phyloP scores from a whole-genome alignment of 164 flowering plant genomes.

The Nymphaea colorata region DNA sequence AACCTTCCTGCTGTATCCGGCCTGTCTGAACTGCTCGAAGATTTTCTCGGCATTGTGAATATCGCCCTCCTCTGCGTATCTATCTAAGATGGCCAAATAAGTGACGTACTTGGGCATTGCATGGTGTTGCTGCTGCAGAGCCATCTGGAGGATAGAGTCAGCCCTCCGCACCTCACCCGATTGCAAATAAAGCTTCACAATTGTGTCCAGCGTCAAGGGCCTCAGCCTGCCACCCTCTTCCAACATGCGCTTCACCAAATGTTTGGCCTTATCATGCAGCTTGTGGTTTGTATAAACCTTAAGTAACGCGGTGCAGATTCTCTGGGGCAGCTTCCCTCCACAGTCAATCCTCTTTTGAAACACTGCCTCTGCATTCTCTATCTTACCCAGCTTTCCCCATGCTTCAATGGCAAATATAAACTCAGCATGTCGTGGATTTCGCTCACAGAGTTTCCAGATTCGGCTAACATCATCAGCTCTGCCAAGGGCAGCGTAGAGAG shows the following conservation, averaged over 20 bases:
- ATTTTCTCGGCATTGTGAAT: constrained; percentile 72
- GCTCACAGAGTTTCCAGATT: constrained; percentile 53
- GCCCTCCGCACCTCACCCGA: constrained; percentile 88
- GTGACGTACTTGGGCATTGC: constrained; percentile 43
- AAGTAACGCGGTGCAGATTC: constrained; percentile 33
- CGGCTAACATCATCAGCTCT: constrained; percentile 51
- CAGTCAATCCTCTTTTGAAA: constrained; percentile 34
- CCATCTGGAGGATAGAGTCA: constrained; percentile 59
- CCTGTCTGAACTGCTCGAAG: constrained; percentile 40
- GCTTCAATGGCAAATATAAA: constrained; percentile 61
- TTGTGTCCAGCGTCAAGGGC: constrained; percentile 64
- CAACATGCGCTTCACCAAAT: constrained; percentile 53
- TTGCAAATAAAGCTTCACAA: constrained; percentile 62
- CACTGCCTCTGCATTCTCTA: constrained; percentile 67
- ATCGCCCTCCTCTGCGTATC: constrained; percentile 70
- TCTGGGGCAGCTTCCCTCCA: constrained; percentile 27
- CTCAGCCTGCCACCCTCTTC: constrained; percentile 40
- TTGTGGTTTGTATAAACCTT: constrained; percentile 53
- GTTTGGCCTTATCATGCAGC: constrained; percentile 57
- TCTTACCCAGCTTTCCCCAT: constrained; percentile 58
- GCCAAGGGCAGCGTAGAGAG: constrained; percentile 62
- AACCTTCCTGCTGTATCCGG: constrained; percentile 39
- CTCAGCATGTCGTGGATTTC: constrained; percentile 29
- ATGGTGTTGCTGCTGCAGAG: constrained; percentile 11
- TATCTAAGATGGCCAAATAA: constrained; percentile 37